A percentile compares a stretch with the other conserved stretches of the same genome.
These are phyloP conservation scores for Colletotrichum destructivum DNA, from an alignment of 2,329 filamentous ascomycete genomes.

Conservation along the genomic window DNA sequence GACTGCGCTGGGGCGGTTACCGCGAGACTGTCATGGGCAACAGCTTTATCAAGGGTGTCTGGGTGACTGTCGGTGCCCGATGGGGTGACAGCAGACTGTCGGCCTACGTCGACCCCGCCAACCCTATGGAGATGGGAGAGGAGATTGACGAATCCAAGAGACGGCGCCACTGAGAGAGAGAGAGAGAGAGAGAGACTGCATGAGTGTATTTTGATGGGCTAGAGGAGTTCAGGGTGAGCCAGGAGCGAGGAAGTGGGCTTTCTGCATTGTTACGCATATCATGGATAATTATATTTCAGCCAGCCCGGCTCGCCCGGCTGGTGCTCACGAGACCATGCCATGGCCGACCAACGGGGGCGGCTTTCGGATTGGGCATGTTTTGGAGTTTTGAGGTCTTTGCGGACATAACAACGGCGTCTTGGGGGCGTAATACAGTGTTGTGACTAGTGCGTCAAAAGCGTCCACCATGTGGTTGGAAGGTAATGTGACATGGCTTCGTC, in stretches of 20 bases:
- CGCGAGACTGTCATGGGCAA: slow-evolving; percentile 69
- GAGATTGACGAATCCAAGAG: slow-evolving; percentile 65
- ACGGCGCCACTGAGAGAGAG: slow-evolving; percentile 39
- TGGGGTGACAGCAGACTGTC: slow-evolving; percentile 71
- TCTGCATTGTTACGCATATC: slow-evolving; percentile 31
- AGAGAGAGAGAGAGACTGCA: not conserved
- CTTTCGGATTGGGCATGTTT: slow-evolving; percentile 38
- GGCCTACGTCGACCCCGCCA: slow-evolving; percentile 69
- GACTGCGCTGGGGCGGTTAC: slow-evolving; percentile 72
- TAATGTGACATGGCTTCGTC: not conserved
- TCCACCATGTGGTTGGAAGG: too few species aligned
- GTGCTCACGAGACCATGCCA: slow-evolving; percentile 41
- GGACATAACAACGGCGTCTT: slow-evolving; percentile 42
- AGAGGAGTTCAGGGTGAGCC: not conserved
- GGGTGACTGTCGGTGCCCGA: slow-evolving; percentile 77
- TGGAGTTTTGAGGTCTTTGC: slow-evolving; percentile 41
- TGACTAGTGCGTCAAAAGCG: slow-evolving; percentile 12
- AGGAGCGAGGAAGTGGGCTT: slow-evolving; percentile 23
- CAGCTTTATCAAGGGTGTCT: slow-evolving; percentile 74
- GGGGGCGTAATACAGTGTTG: slow-evolving; percentile 40
- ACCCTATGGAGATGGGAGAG: slow-evolving; percentile 67
- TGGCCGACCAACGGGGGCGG: slow-evolving; percentile 30
- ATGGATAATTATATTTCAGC: slow-evolving; percentile 39
- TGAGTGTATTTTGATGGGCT: not conserved
- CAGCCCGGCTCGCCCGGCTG: slow-evolving; percentile 18